phyloP scores from a whole-genome alignment of 768 basidiomycete genomes.

The Suillus bovinus region DNA sequence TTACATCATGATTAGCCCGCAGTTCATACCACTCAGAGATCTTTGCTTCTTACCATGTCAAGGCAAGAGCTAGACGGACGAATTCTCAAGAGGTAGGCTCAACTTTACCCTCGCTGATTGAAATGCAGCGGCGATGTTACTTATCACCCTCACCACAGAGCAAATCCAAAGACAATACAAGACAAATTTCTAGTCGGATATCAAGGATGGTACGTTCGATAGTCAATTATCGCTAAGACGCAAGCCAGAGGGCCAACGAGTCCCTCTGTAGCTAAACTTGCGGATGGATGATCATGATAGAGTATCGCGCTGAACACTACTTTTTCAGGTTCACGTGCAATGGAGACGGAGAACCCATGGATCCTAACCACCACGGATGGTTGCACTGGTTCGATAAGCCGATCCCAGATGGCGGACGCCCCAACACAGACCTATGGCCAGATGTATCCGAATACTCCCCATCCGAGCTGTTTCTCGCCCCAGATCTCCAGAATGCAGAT shows the following conservation, averaged over 20 bases:
- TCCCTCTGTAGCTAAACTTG: not conserved
- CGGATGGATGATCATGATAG: not conserved
- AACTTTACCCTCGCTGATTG: not conserved
- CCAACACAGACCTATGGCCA: conserved; percentile 80
- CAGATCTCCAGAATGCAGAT: conserved; percentile 57
- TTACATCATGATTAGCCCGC: not conserved
- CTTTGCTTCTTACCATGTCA: conserved; percentile 3
- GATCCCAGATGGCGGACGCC: conserved; percentile 64
- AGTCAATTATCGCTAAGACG: not conserved
- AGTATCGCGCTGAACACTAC: not conserved
- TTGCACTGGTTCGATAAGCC: conserved; percentile 77
- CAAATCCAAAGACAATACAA: conserved; percentile 75
- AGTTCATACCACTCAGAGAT: not conserved
- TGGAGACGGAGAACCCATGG: conserved; percentile 70
- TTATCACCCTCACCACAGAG: conserved; percentile 36
- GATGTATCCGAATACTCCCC: conserved; percentile 69
- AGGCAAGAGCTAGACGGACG: conserved; percentile 7
- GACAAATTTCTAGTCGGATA: conserved; percentile 86
- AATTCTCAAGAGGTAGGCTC: conserved; percentile 13
- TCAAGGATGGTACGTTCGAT: conserved; percentile 72
- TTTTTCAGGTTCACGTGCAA: conserved; percentile 67
- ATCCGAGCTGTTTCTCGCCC: conserved; percentile 68
- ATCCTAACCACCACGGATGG: conserved; percentile 82
- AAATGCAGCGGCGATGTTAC: not conserved
- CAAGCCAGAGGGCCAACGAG: not conserved